Evolutionary conservation across 2,329 filamentous ascomycete species (phyloP).

Genomic region (Cercospora zeae-maydis): DNA sequence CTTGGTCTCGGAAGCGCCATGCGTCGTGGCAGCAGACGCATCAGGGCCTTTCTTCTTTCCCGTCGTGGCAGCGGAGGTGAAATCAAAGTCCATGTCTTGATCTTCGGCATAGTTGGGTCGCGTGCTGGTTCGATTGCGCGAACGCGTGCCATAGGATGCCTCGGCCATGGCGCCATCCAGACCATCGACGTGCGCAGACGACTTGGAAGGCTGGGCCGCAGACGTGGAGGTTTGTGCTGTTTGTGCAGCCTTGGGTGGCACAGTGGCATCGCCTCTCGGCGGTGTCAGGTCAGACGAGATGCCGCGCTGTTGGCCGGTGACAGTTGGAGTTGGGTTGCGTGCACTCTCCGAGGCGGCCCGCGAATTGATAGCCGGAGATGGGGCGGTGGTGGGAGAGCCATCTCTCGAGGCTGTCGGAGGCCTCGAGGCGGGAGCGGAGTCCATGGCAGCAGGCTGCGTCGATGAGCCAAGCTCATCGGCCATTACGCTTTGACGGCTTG

Average conservation of each 20-base stretch:
- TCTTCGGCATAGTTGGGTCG: slow-evolving; percentile 96
- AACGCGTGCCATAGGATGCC: slow-evolving; percentile 80
- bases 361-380: slow-evolving; percentile 31
- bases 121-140: slow-evolving; percentile 76
- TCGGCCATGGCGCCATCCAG: slow-evolving; percentile 31
- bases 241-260: slow-evolving; percentile 27
- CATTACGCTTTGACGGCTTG: slow-evolving; percentile 20
- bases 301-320: slow-evolving; percentile 14
- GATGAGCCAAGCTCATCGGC: slow-evolving; percentile 23
- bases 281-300: slow-evolving; percentile 25
- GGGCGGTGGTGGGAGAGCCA: slow-evolving; percentile 19
- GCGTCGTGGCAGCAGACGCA: slow-evolving; percentile 16
- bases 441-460: slow-evolving; percentile 8
- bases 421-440: slow-evolving; percentile 5
- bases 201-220: slow-evolving; percentile 21
- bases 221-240: slow-evolving; percentile 27
- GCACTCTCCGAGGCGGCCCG: slow-evolving; percentile 21
- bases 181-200: slow-evolving; percentile 22
- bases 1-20: slow-evolving; percentile 16
- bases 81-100: slow-evolving; percentile 84
- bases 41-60: slow-evolving; percentile 38
- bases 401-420: slow-evolving; percentile 18
- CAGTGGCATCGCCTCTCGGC: slow-evolving; percentile 21
- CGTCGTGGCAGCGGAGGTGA: slow-evolving; percentile 41
- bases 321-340: slow-evolving; percentile 18